A percentile compares a stretch with the other conserved stretches of the same genome.
phyloP scores from a whole-genome alignment of 148 eudicot genomes.

The Gaultheria prostrata region DNA sequence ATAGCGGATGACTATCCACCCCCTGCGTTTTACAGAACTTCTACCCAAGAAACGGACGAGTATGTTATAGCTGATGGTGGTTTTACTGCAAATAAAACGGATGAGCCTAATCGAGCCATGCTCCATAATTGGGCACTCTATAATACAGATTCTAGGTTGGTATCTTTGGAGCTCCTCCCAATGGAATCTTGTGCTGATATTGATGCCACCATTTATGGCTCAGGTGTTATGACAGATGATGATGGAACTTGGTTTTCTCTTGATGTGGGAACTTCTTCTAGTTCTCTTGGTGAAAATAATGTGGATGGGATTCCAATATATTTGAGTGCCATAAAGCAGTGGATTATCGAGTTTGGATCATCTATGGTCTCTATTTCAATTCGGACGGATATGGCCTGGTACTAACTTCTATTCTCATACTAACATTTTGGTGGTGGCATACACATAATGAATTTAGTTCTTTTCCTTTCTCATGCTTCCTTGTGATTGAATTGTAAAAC shows the following conservation, averaged over 20 bases:
- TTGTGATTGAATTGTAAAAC: no score
- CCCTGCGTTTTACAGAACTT: constrained; percentile 77
- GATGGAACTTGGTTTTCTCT: constrained; percentile 85
- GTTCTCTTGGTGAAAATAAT: constrained; percentile 19
- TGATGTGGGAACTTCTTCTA: constrained; percentile 44
- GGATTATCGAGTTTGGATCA: constrained; percentile 57
- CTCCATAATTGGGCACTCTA: constrained; percentile 93
- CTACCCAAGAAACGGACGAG: constrained; percentile 76
- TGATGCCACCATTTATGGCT: constrained; percentile 87
- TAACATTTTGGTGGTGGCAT: not conserved
- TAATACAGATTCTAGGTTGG: constrained; percentile 78
- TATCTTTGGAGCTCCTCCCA: constrained; percentile 89
- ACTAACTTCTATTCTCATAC: constrained; percentile 30
- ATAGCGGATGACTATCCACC: constrained; percentile 65
- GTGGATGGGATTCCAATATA: constrained; percentile 44
- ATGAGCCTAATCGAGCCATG: constrained; percentile 79
- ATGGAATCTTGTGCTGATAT: constrained; percentile 94
- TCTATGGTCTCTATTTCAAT: constrained; percentile 54
- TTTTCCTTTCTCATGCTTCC: no score
- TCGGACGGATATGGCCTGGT: constrained; percentile 44
- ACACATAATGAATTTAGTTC: constrained; percentile 16
- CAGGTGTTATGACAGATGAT: constrained; percentile 81
- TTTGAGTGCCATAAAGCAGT: constrained; percentile 51
- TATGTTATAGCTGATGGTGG: constrained; percentile 67
- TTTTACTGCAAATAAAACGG: constrained; percentile 47